phyloP scores from a whole-genome alignment of 176 grass and related monocot genomes.

The Rhynchospora tenuis region DNA sequence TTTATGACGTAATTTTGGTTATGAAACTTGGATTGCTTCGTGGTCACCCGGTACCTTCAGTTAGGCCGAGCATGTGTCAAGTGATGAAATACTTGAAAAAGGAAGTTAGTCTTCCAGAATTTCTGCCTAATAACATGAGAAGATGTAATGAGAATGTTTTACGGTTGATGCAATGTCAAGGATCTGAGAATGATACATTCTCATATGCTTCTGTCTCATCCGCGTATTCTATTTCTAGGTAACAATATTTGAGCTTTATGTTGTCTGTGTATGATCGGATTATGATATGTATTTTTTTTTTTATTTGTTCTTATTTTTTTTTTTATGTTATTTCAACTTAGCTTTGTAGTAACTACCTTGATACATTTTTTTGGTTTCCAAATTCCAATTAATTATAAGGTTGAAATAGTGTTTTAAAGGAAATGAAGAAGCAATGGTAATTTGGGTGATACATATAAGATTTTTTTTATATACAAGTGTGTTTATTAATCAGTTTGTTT shows the following conservation, averaged over 20 bases:
- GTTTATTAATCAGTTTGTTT: no score
- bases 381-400: not conserved
- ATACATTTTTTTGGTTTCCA: not conserved
- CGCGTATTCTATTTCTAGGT: not conserved
- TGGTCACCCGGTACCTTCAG: slow-evolving; percentile 18
- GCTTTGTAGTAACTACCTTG: not conserved
- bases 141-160: not conserved
- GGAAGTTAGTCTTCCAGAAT: slow-evolving; percentile 10
- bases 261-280: not conserved
- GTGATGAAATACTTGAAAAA: slow-evolving; percentile 35
- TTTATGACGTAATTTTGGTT: slow-evolving; percentile 14
- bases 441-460: no score
- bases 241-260: not conserved
- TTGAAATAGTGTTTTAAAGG: not conserved
- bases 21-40: slow-evolving; percentile 41
- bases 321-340: not conserved
- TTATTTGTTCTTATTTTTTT: not conserved
- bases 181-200: not conserved
- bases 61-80: slow-evolving; percentile 35
- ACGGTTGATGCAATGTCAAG: not conserved
- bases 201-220: not conserved
- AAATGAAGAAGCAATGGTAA: not conserved
- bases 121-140: not conserved
- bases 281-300: not conserved
- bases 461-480: no score